These are phyloP conservation scores for Talaromyces sp. DNA, from an alignment of 2,329 filamentous ascomycete species.

Conservation along the genomic window DNA sequence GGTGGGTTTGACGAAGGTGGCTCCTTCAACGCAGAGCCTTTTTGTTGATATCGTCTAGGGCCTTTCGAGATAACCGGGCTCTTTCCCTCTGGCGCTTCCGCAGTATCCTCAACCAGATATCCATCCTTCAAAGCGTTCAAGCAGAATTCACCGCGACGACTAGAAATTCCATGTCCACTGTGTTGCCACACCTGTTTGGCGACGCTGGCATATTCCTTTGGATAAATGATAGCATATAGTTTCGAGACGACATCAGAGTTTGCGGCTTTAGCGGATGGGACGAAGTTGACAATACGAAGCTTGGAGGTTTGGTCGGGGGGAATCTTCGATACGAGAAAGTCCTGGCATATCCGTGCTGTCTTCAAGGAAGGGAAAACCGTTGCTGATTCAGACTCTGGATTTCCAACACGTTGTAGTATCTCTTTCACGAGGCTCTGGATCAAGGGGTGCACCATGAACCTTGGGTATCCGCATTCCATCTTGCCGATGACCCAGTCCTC, in stretches of 20 bases:
- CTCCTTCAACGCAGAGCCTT: slow-evolving; percentile 45
- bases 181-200: slow-evolving; percentile 99
- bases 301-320: slow-evolving; percentile 38
- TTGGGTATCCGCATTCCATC: slow-evolving; percentile 87
- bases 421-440: slow-evolving; percentile 69
- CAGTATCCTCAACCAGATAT: slow-evolving; percentile 51
- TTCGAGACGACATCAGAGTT: slow-evolving; percentile 45
- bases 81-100: slow-evolving; percentile 20
- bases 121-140: slow-evolving; percentile 68
- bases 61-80: slow-evolving; percentile 55
- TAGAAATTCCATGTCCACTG: slow-evolving; percentile 86
- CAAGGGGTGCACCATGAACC: slow-evolving; percentile 86
- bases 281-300: slow-evolving; percentile 48
- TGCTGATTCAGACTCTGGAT: slow-evolving; percentile 55
- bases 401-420: slow-evolving; percentile 56
- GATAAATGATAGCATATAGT: slow-evolving; percentile 68
- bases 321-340: slow-evolving; percentile 59
- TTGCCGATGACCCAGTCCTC: slow-evolving; percentile 77
- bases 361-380: slow-evolving; percentile 75
- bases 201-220: slow-evolving; percentile 59
- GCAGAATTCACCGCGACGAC: slow-evolving; percentile 85
- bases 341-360: slow-evolving; percentile 66
- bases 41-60: slow-evolving; percentile 72
- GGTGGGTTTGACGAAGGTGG: slow-evolving; percentile 27
- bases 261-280: slow-evolving; percentile 58